Base-by-base conservation (phyloP, 1,284 basidiomycete species). In the Microbotryum saponariae region DNA sequence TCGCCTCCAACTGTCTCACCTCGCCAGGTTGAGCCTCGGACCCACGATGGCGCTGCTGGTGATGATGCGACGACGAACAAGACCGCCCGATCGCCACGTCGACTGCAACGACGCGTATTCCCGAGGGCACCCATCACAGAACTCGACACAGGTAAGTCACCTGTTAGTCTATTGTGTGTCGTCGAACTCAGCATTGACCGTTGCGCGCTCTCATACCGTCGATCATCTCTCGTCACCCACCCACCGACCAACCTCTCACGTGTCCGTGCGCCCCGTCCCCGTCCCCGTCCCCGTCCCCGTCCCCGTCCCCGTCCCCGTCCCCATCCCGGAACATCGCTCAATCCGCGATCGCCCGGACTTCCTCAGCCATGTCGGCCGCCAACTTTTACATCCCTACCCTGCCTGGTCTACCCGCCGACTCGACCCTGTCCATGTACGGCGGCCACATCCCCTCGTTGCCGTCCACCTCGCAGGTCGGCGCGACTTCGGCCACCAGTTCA, bases 371-470 rank as follows among this genome's bases (percentile, higher is more conserved):
- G 61, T 59, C 53, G 23, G 67, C 71, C 8, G 70, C 70, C 27
- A 60, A 55, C 51, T 72, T 71, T 64, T 72, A 65, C 65, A 71
- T 71, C 51, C 69, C 69, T 2, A 58, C 62, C 14, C 57, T 72
- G 6, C 70, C 71, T 5, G 71, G 71, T 23, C 66, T 70, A 31
- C 65, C 70, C 18, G n/a, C 55, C n/a, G 54, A 55, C 46, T 69
- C 71, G 44, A 61, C 65, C 1, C 50, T 74, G 12, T 65, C 69
- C 20, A 65, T 73, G 62, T 74, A 69, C 63, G 70, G 67, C 16
- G 73, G 73, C 33, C 73, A 74, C 62, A 54, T 74, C 49, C 70
- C 73, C 8, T 69, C 69, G 4, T 66, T 63, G 0, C 67, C 69
- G 18, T 56, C 65, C 27, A 58, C 51, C 25, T 58, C 62, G 46